These are phyloP conservation scores for Aspergillus novoparasiticus DNA, from an alignment of 2,329 filamentous ascomycete genomes.

Conservation along the genomic window DNA sequence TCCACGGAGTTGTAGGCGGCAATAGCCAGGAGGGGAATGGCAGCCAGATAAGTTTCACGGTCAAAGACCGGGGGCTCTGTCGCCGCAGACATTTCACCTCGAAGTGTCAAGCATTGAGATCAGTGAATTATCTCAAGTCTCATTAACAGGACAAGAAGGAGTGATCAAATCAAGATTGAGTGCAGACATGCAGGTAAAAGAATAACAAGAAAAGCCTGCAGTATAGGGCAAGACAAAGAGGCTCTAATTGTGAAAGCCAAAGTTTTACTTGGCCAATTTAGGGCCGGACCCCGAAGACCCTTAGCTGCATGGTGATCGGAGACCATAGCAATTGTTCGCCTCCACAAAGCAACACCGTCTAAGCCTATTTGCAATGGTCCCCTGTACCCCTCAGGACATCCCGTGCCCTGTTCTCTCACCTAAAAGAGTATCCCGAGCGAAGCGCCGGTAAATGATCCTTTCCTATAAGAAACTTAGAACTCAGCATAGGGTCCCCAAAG, in stretches of 20 bases:
- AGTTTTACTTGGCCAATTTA: background rate
- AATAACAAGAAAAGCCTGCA: background rate
- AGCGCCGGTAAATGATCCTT: background rate
- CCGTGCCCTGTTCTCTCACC: background rate
- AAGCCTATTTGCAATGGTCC: background rate
- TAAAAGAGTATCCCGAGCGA: background rate
- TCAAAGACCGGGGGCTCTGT: background rate
- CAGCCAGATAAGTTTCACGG: background rate
- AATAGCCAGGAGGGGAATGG: slow-evolving; percentile 13
- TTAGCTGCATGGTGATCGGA: background rate
- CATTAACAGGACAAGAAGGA: background rate
- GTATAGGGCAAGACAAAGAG: background rate
- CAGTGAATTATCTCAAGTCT: background rate
- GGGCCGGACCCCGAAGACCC: background rate
- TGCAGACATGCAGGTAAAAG: background rate
- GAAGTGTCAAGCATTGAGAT: background rate
- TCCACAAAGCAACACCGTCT: background rate
- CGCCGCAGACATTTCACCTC: background rate
- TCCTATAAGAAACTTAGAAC: background rate
- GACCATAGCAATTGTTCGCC: background rate
- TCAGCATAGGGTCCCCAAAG: background rate
- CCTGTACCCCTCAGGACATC: background rate
- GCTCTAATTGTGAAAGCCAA: background rate
- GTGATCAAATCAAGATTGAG: background rate
- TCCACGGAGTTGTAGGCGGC: slow-evolving; percentile 46